phyloP scores from a whole-genome alignment of 2,329 filamentous ascomycete species.

The Colletotrichum brevisporum region DNA sequence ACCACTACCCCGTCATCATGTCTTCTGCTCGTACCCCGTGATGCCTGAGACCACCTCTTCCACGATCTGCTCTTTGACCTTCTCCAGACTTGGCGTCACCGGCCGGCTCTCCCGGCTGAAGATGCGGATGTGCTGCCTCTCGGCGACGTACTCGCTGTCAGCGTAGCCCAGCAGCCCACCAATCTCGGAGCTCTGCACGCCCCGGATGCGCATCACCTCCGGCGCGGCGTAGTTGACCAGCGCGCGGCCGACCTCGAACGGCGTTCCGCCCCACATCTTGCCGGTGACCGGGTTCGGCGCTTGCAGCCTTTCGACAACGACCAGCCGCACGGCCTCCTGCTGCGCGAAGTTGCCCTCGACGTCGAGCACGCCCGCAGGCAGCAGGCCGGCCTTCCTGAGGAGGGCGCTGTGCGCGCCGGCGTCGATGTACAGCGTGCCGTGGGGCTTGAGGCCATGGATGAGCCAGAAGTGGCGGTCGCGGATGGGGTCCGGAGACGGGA shows the following conservation, averaged over 20 bases:
- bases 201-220: conserved; percentile 89
- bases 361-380: conserved; percentile 91
- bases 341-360: conserved; percentile 91
- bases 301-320: conserved; percentile 78
- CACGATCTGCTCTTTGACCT: conserved; percentile 38
- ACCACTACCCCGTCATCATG: background rate
- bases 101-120: conserved; percentile 70
- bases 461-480: conserved; percentile 98
- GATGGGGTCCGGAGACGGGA: conserved; percentile 86
- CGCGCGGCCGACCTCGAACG: conserved; percentile 85
- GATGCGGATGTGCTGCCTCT: conserved; percentile 89
- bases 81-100: conserved; percentile 59
- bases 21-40: conserved; percentile 44
- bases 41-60: conserved; percentile 41
- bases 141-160: conserved; percentile 93
- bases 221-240: conserved; percentile 92
- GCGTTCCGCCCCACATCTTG: conserved; percentile 64
- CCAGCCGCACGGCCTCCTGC: conserved; percentile 90
- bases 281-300: conserved; percentile 52
- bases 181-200: conserved; percentile 86
- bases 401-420: conserved; percentile 87
- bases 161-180: conserved; percentile 86
- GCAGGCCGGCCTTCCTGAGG: conserved; percentile 84
- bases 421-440: conserved; percentile 94
- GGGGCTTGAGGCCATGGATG: conserved; percentile 89